Evolutionary conservation across 2,329 filamentous ascomycete genomes (phyloP).

Genomic region (Scytalidium lignicola): DNA sequence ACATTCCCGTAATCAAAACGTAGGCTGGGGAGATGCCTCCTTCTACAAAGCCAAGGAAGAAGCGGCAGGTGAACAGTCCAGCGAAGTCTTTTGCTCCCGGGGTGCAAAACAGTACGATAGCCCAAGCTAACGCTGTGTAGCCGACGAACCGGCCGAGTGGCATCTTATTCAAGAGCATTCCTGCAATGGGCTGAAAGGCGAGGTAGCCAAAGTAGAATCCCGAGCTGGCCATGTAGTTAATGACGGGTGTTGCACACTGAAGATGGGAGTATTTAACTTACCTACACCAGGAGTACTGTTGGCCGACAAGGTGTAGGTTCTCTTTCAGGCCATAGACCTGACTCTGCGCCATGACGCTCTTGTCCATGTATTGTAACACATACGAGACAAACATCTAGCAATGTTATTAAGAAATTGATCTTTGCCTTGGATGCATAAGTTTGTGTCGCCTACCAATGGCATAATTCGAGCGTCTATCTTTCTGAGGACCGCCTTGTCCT

Average conservation of each 20-base stretch:
- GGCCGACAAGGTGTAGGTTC: neutral
- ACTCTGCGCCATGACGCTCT: slow-evolving; percentile 1
- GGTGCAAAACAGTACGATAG: slow-evolving; percentile 1
- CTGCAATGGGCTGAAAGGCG: slow-evolving; percentile 1
- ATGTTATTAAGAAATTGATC: neutral
- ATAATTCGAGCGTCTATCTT: slow-evolving; percentile 46
- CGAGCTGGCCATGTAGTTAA: neutral
- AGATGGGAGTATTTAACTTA: neutral
- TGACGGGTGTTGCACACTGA: neutral
- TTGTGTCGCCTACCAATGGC: slow-evolving; percentile 20
- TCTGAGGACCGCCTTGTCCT: slow-evolving; percentile 17
- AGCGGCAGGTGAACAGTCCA: slow-evolving; percentile 3
- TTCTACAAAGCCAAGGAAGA: slow-evolving; percentile 8
- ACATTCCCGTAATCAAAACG: slow-evolving; percentile 48
- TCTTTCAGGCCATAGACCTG: neutral
- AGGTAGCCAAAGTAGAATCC: slow-evolving; percentile 2
- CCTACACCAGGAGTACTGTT: slow-evolving; percentile 2
- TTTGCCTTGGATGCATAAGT: neutral
- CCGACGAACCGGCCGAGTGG: neutral
- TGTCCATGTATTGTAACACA: neutral
- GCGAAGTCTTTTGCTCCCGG: slow-evolving; percentile 4
- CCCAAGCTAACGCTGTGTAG: slow-evolving; percentile 1
- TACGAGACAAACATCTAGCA: neutral
- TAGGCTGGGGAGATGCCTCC: slow-evolving; percentile 3
- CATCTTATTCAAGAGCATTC: neutral